Base-by-base conservation (phyloP, 164 flowering plant species). In the Protea cynaroides region DNA sequence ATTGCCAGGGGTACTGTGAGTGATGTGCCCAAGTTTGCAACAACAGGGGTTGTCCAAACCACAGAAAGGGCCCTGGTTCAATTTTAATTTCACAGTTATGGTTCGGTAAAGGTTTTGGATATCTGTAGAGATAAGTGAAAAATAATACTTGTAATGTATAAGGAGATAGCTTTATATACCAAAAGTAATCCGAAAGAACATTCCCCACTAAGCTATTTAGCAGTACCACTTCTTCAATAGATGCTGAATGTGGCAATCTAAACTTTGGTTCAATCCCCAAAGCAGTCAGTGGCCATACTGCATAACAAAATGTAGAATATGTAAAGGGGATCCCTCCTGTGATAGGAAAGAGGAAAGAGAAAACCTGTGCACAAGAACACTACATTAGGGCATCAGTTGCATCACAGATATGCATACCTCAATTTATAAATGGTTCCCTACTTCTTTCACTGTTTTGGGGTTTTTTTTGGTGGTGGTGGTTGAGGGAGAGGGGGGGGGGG, bases 11-110 rank as follows among this genome's bases (percentile, higher is more conserved):
- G 88, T 44, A 87, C 83, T 0, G 86, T 83, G 53, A 85, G 75
- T 12, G 89, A 87, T 84, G 81, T 81, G 59, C 89, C 89, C 56
- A 87, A 64, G 0, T 85, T 79, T 34, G 92, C 84, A 13, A 87
- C 84, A 49, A 87, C 58, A 8, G 92, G 92, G 15, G 84, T 81
- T 14, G 89, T 86, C 89, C 92, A 87, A 25, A 87, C 83, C 61
- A 87, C 88, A 37, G 82, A 82, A 4, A 85, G 78, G 1, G 88
- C 92, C 92, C 89, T 86, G 76, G 21, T 36, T 61, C 19, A 29
- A 38, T 38, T 57, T 29, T 34, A 14, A 6, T 9, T n/a, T 37
- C 34, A 29, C 44, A 63, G 34, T 18, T 46, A 43, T 29, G 57
- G 17, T 29, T 44, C 14, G 59, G 63, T 47, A 17, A 13, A 58